Conservation (phyloP, 2,329 filamentous ascomycete genomes). For the Achaetomium macrosporum region DNA sequence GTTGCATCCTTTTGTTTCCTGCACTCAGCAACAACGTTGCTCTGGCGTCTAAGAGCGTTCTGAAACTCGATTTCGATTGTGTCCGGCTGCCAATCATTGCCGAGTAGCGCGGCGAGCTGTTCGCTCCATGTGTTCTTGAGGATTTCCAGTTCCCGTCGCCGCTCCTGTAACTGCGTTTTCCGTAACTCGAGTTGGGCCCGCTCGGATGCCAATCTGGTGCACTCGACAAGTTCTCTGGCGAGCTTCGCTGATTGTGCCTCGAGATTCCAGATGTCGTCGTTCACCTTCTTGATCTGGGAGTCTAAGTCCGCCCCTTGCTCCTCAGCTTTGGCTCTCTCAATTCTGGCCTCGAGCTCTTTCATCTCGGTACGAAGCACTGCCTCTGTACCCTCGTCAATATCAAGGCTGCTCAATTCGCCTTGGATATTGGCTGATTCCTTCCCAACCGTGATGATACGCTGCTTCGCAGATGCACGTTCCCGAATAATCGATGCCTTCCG, state of each 20-base stretch:
- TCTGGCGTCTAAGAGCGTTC: conserved; percentile 51
- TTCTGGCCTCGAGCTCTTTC: conserved; percentile 58
- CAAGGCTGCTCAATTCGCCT: conserved; percentile 62
- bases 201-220: conserved; percentile 73
- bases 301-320: conserved; percentile 64
- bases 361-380: conserved; percentile 69
- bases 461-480: conserved; percentile 65
- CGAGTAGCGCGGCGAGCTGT: conserved; percentile 61
- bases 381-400: conserved; percentile 79
- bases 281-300: conserved; percentile 59
- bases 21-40: conserved; percentile 53
- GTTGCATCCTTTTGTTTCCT: conserved; percentile 65
- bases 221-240: conserved; percentile 74
- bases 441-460: conserved; percentile 69
- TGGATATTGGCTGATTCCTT: conserved; percentile 62
- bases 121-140: conserved; percentile 68
- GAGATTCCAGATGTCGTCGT: conserved; percentile 58
- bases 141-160: conserved; percentile 68
- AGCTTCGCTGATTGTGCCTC: conserved; percentile 69
- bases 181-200: conserved; percentile 78
- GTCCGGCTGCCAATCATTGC: conserved; percentile 60
- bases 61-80: conserved; percentile 69
- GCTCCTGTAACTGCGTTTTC: conserved; percentile 71
- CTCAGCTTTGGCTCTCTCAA: conserved; percentile 58
- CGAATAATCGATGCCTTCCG: conserved; percentile 67